phyloP scores from a whole-genome alignment of 352 stramenopile genomes.

The Globisporangium barbulae region DNA sequence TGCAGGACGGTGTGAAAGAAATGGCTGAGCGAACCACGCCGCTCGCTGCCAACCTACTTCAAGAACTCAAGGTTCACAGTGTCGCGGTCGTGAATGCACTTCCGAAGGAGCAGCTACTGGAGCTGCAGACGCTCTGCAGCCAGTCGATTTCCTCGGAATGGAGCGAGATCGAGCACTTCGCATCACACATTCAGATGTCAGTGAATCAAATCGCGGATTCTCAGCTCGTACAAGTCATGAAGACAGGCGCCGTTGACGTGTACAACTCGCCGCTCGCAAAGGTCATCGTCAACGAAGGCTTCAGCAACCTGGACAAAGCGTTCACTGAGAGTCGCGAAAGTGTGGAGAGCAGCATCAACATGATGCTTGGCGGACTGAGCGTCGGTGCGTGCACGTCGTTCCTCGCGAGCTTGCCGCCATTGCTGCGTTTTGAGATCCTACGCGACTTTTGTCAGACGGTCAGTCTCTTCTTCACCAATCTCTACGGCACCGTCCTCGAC shows the following conservation, averaged over 20 bases:
- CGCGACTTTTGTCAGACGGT: constrained; percentile 46
- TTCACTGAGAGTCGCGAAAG: constrained; percentile 27
- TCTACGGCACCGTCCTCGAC: constrained; percentile 29
- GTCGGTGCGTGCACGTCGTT: constrained; percentile 10
- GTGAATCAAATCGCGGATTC: background rate
- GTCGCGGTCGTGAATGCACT: constrained; percentile 4
- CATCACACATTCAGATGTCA: background rate
- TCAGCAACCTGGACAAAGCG: constrained; percentile 23
- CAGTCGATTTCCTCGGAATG: background rate
- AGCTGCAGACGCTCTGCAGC: background rate
- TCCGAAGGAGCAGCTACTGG: constrained; percentile 9
- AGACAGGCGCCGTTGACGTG: constrained; percentile 15
- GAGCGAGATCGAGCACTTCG: background rate
- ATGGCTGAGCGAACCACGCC: background rate
- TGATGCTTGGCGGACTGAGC: constrained; percentile 19
- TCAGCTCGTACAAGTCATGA: background rate
- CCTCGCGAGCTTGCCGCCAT: constrained; percentile 23
- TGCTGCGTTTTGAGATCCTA: constrained; percentile 42
- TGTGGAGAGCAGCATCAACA: constrained; percentile 25
- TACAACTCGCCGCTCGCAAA: constrained; percentile 32
- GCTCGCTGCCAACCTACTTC: background rate
- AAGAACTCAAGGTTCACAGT: background rate
- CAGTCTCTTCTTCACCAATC: constrained; percentile 38
- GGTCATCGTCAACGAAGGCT: constrained; percentile 20
- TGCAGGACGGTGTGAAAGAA: background rate